Evolutionary conservation across 176 grass and related monocot genomes (phyloP).

Genomic region (Pontederia paniculata): DNA sequence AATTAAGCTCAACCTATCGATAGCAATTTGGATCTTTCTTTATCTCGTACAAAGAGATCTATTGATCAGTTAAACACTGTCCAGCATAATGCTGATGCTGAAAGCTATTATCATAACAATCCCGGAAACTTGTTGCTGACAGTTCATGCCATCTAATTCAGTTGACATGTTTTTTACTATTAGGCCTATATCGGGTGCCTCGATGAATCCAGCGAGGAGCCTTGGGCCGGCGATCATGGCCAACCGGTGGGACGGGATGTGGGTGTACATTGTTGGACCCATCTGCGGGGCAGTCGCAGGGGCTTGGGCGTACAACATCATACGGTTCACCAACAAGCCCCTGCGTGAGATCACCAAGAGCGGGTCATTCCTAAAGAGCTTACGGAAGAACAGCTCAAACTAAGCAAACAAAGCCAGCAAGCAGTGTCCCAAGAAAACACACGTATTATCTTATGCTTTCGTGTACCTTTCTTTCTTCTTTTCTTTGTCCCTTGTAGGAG

Average conservation of each 20-base stretch:
- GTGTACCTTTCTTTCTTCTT: too few species aligned
- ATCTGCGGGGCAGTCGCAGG: slow-evolving; percentile 31
- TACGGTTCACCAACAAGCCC: slow-evolving; percentile 39
- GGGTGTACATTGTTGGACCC: slow-evolving; percentile 40
- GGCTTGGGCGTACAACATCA: slow-evolving; percentile 40
- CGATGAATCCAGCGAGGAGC: slow-evolving; percentile 53
- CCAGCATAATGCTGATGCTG: too few species aligned
- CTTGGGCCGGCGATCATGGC: slow-evolving; percentile 41
- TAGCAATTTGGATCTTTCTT: background rate
- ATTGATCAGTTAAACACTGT: too few species aligned
- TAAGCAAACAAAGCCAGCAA: too few species aligned
- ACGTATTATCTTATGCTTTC: too few species aligned
- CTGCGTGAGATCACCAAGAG: slow-evolving; percentile 31
- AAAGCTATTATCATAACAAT: too few species aligned
- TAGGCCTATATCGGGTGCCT: slow-evolving; percentile 47
- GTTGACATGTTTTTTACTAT: background rate
- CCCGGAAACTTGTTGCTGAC: too few species aligned
- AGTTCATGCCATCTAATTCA: too few species aligned
- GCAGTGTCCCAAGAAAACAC: too few species aligned
- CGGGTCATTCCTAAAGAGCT: slow-evolving; percentile 23
- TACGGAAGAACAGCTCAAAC: background rate
- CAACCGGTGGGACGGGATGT: slow-evolving; percentile 22
- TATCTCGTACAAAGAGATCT: background rate
- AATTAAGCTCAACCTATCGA: background rate
- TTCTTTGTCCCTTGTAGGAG: too few species aligned